phyloP scores from a whole-genome alignment of 78 protist genomes.

The Paratrimastix pyriformis region DNA sequence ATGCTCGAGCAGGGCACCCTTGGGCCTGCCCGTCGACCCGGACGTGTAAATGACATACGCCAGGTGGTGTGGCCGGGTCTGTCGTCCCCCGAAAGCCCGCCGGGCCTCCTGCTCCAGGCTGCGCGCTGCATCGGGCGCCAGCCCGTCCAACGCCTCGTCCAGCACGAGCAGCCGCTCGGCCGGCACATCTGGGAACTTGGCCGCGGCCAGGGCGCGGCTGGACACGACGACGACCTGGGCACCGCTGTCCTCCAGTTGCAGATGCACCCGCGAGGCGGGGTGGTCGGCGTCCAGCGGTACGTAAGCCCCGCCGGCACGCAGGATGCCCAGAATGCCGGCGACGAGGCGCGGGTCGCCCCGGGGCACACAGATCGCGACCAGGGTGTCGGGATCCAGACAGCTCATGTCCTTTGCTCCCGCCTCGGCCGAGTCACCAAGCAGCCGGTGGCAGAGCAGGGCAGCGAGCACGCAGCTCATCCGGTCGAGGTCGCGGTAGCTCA shows the following conservation, averaged over 20 bases:
- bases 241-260: background rate
- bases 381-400: too few relatives aligned
- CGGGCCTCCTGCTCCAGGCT: background rate
- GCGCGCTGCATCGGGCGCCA: too few relatives aligned
- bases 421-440: too few relatives aligned
- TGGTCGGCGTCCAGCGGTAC: constrained; percentile 12
- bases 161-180: background rate
- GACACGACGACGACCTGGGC: background rate
- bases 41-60: constrained; percentile 39
- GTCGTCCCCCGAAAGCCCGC: background rate
- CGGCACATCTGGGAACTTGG: background rate
- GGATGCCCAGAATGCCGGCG: background rate
- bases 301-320: constrained; percentile 17
- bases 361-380: too few relatives aligned
- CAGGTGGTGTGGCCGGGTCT: too few relatives aligned
- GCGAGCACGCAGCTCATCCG: too few relatives aligned
- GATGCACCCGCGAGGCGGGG: background rate
- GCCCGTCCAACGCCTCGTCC: background rate
- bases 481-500: too few relatives aligned
- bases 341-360: too few relatives aligned
- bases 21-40: constrained; percentile 39
- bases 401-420: too few relatives aligned
- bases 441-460: background rate
- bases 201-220: background rate
- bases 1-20: constrained; percentile 15